phyloP scores from a whole-genome alignment of 495 filamentous ascomycete genomes.

The Paragyromitra xinjiangensis region DNA sequence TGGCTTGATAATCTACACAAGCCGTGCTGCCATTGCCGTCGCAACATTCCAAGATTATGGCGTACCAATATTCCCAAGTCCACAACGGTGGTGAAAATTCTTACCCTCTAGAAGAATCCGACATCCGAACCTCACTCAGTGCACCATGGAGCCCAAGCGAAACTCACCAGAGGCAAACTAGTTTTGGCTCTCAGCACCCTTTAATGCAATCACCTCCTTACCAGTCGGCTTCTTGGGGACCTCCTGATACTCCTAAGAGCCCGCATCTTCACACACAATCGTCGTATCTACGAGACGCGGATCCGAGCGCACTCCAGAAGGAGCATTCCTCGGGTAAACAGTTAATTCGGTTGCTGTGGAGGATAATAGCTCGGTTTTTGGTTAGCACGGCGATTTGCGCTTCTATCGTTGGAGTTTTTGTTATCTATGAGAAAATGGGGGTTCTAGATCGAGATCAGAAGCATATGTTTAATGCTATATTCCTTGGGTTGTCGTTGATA shows the following conservation, averaged over 20 bases:
- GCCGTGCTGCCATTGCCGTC: neutral
- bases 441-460: slow-evolving; percentile 41
- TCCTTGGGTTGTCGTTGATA: slow-evolving; percentile 48
- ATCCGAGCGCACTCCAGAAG: slow-evolving; percentile 4
- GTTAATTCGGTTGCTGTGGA: slow-evolving; percentile 9
- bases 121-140: slow-evolving; percentile 19
- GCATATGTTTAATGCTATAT: slow-evolving; percentile 52
- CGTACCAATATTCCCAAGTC: slow-evolving; percentile 29
- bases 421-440: slow-evolving; percentile 24
- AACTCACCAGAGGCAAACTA: neutral
- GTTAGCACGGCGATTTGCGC: slow-evolving; percentile 24
- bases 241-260: neutral
- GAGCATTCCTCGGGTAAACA: slow-evolving; percentile 24
- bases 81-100: slow-evolving; percentile 12
- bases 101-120: slow-evolving; percentile 20
- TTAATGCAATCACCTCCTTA: slow-evolving; percentile 18
- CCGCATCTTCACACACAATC: slow-evolving; percentile 29
- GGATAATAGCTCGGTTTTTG: slow-evolving; percentile 32
- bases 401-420: slow-evolving; percentile 27
- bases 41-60: slow-evolving; percentile 8
- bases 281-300: slow-evolving; percentile 8
- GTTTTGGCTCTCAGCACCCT: slow-evolving; percentile 16
- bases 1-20: slow-evolving; percentile 5
- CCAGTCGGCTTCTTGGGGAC: neutral
- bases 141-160: slow-evolving; percentile 10